Conservation (phyloP, 306 rosid species). For the Elaeagnus macrophylla region DNA sequence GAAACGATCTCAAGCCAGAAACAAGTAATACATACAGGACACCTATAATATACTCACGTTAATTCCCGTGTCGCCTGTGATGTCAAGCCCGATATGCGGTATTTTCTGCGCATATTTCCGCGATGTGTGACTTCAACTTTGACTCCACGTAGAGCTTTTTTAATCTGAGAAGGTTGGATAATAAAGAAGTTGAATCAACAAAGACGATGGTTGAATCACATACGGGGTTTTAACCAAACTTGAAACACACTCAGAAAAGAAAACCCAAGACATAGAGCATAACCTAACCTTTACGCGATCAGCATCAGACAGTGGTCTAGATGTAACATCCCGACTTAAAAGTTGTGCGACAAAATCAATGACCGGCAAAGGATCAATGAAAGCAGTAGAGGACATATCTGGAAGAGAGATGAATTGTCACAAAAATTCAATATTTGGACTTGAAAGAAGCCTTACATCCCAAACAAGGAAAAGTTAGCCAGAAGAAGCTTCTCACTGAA, state of each 20-base stretch:
- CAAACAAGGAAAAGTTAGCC: too few relatives aligned
- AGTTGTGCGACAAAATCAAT: slow-evolving; percentile 76
- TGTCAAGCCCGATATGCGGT: slow-evolving; percentile 84
- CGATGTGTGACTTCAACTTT: slow-evolving; percentile 96
- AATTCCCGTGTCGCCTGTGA: slow-evolving; percentile 88
- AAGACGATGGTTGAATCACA: too few relatives aligned
- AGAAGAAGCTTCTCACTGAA: too few relatives aligned
- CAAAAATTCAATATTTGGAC: background rate
- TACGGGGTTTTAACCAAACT: too few relatives aligned
- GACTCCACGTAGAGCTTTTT: slow-evolving; percentile 90
- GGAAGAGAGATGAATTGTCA: slow-evolving; percentile 21
- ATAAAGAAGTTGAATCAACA: too few relatives aligned
- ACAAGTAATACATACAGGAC: background rate
- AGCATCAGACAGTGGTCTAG: slow-evolving; percentile 78
- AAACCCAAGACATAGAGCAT: background rate
- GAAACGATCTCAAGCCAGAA: background rate
- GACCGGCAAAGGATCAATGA: slow-evolving; percentile 89
- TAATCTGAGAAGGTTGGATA: slow-evolving; percentile 37
- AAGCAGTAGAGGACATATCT: slow-evolving; percentile 98
- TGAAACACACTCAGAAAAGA: background rate
- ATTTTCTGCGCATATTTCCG: slow-evolving; percentile 88
- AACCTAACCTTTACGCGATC: slow-evolving; percentile 79
- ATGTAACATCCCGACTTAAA: slow-evolving; percentile 64
- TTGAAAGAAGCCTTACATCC: background rate
- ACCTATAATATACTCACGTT: slow-evolving; percentile 42